phyloP scores from a whole-genome alignment of 2,329 filamentous ascomycete genomes.

The Fusarium sp. region DNA sequence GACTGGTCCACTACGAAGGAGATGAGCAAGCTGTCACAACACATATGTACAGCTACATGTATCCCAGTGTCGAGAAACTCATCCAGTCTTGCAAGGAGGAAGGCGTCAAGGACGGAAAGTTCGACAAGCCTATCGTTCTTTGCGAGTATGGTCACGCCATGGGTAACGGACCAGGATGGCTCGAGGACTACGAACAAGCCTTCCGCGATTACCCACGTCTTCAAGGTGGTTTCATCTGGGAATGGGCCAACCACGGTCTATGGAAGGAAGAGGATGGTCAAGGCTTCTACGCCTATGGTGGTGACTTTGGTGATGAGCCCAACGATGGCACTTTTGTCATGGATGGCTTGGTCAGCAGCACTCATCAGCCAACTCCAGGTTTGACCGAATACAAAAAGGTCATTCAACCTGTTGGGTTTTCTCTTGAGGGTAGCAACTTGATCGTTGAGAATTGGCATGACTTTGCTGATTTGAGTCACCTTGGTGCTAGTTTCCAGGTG shows the following conservation, averaged over 20 bases:
- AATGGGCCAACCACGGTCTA: slow-evolving; percentile 69
- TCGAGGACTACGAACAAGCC: slow-evolving; percentile 71
- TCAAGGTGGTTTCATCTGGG: slow-evolving; percentile 73
- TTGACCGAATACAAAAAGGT: slow-evolving; percentile 65
- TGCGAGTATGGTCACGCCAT: slow-evolving; percentile 70
- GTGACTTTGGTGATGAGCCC: slow-evolving; percentile 67
- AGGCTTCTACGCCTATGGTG: slow-evolving; percentile 64
- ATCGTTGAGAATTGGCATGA: slow-evolving; percentile 59
- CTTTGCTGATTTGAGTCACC: slow-evolving; percentile 55
- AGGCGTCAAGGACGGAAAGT: slow-evolving; percentile 55
- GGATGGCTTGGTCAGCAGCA: slow-evolving; percentile 64
- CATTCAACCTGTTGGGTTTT: slow-evolving; percentile 61
- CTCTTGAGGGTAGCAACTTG: slow-evolving; percentile 49
- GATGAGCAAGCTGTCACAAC: slow-evolving; percentile 65
- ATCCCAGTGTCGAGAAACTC: slow-evolving; percentile 62
- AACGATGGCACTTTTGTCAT: slow-evolving; percentile 69
- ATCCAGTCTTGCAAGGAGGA: slow-evolving; percentile 54
- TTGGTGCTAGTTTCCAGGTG: slow-evolving; percentile 54
- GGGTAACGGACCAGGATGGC: slow-evolving; percentile 75
- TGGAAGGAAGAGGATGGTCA: slow-evolving; percentile 59
- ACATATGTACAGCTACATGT: slow-evolving; percentile 75
- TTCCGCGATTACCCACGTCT: slow-evolving; percentile 68
- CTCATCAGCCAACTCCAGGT: slow-evolving; percentile 64
- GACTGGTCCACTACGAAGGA: slow-evolving; percentile 72
- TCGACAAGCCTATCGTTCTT: slow-evolving; percentile 65